Evolutionary conservation across 345 rosid species (phyloP), one percentile per base, ranked within the genome.

Genomic region (Aegle marmelos): DNA sequence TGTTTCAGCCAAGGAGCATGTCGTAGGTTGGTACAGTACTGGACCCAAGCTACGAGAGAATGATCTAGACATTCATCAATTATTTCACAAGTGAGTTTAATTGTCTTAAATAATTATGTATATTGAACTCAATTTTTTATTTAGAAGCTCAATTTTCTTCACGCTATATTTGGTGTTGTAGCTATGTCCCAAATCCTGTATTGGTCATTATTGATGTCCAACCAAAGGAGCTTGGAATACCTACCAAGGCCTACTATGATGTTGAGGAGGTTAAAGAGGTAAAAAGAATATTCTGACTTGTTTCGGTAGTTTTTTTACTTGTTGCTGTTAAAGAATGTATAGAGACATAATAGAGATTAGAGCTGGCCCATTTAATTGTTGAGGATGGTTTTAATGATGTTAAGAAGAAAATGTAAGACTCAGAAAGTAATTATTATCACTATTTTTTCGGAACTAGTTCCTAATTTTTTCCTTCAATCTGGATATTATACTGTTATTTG

Each of bases 11-110:
- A 95, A 93, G 94, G 98, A 95, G 88, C 98, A 93, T 78, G 97
- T 95, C 36, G 97, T 95, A 58, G 98, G 98, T 73, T 95, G 98
- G 98, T 93, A 93, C 79, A 95, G 98, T 80, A 93, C 98, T 1
- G 95, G 97, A 58, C 98, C 98, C 50, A 93, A 92, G 84, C 88
- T 95, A 60, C 83, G 92, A 81, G 94, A 95, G 80, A 95, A 95
- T 81, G 98, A 95, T 88, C 90, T 93, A 33, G 91, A 92, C 60
- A 87, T 93, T 83, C 97, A 95, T 31, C 90, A 88, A 27, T 84
- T 93, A 73, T 93, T 93, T 81, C 87, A 84, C 72, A 85, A 86
- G 98, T 93, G 83, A 82, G 90, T 76, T 68, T 67, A 48, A 45
- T 9, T 50, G 6, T 63, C 24, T 34, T 39, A 4, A 22, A n/a